Conservation (phyloP, 2,329 filamentous ascomycete species). For the Leptosphaerulina australis region DNA sequence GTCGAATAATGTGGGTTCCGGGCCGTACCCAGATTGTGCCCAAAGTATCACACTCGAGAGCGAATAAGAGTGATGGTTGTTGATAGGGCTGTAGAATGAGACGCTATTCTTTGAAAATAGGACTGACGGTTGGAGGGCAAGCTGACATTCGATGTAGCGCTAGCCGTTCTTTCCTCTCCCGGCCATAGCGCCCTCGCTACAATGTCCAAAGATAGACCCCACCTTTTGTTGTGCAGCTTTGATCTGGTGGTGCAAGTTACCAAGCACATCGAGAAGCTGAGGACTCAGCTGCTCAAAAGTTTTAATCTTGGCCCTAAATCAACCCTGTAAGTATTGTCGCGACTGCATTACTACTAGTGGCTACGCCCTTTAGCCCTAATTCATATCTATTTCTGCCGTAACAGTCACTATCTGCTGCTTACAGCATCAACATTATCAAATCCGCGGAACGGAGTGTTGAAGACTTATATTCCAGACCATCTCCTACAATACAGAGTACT, state of each 20-base stretch:
- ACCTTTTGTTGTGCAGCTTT: conserved; percentile 7
- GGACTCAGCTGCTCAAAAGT: conserved; percentile 10
- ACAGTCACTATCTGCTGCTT: conserved; percentile 20
- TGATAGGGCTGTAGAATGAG: conserved; percentile 10
- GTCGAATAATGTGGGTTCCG: neutral
- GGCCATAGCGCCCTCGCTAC: conserved; percentile 19
- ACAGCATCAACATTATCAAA: conserved; percentile 18
- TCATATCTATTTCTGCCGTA: conserved; percentile 17
- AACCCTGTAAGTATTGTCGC: neutral
- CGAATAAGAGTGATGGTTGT: conserved; percentile 7
- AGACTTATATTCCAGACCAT: neutral
- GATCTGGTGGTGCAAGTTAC: neutral
- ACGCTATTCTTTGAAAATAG: conserved; percentile 9
- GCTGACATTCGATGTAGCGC: conserved; percentile 11
- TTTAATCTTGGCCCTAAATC: conserved; percentile 7
- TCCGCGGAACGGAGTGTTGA: conserved; percentile 11
- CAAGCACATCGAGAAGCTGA: conserved; percentile 5
- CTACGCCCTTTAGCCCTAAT: conserved; percentile 15
- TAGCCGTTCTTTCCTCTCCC: conserved; percentile 6
- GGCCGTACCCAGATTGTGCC: conserved; percentile 10
- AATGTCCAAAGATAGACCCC: conserved; percentile 15
- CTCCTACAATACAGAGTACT: neutral
- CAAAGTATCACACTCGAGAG: conserved; percentile 7
- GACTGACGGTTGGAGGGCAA: conserved; percentile 7
- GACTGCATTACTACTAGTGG: neutral